Conservation (phyloP, 441 rosid species). For the Eutrema salsugineum region DNA sequence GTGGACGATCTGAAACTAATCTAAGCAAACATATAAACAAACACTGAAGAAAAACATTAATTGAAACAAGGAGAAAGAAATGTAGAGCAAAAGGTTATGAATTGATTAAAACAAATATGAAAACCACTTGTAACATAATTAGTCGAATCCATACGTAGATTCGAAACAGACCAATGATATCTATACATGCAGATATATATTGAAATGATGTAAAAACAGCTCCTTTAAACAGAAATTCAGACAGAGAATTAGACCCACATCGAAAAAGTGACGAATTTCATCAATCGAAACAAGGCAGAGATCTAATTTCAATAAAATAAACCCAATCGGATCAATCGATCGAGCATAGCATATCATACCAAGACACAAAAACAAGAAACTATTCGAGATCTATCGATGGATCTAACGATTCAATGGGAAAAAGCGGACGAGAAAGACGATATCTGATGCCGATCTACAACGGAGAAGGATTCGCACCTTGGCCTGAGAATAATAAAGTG, state of each 20-base stretch:
- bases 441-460: not conserved
- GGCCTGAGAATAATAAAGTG: slow-evolving; percentile 1
- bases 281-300: not conserved
- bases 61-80: not conserved
- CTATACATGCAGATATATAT: not conserved
- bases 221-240: not conserved
- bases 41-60: not conserved
- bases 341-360: not conserved
- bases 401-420: slow-evolving; percentile 1
- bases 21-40: not conserved
- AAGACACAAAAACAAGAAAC: not conserved
- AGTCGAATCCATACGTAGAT: not conserved
- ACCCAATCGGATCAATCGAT: slow-evolving; percentile 10
- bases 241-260: not conserved
- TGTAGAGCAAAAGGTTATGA: not conserved
- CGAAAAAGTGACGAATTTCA: not conserved
- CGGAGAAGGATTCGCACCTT: slow-evolving; percentile 11
- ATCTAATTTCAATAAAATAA: not conserved
- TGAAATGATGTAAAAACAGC: not conserved
- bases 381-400: slow-evolving; percentile 7
- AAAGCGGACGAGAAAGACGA: not conserved
- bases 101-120: not conserved
- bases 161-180: not conserved
- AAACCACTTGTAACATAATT: not conserved
- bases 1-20: not conserved